Conservation (phyloP, 1,284 basidiomycete species). For the Moesziomyces antarcticus region DNA sequence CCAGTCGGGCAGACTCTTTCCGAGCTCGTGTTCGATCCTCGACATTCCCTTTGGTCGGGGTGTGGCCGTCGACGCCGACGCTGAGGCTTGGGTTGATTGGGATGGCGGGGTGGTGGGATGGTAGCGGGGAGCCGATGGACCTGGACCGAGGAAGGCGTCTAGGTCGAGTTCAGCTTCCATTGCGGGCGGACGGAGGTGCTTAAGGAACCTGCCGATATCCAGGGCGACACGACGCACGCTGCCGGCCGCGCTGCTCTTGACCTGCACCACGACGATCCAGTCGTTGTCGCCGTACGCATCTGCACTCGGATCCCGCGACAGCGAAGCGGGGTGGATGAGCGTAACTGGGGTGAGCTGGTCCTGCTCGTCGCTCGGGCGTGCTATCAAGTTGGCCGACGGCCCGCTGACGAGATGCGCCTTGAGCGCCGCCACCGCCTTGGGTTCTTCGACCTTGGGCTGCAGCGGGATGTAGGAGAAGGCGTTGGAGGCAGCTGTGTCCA, state of each 20-base stretch:
- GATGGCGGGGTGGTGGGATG: neutral
- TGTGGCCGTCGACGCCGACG: conserved; percentile 1
- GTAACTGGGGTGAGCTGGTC: conserved; percentile 50
- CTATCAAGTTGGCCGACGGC: conserved; percentile 49
- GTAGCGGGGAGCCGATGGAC: conserved; percentile 29
- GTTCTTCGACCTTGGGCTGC: conserved; percentile 30
- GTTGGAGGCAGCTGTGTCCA: conserved; percentile 2
- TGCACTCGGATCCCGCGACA: conserved; percentile 41
- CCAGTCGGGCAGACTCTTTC: conserved; percentile 55
- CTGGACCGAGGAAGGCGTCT: conserved; percentile 56
- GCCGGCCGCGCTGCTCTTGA: conserved; percentile 52
- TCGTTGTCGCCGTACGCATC: conserved; percentile 45
- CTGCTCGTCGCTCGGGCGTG: conserved; percentile 37
- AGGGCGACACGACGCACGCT: conserved; percentile 53
- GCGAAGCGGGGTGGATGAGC: conserved; percentile 52
- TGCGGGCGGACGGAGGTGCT: conserved; percentile 29
- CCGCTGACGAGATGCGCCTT: conserved; percentile 45
- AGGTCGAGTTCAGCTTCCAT: conserved; percentile 33
- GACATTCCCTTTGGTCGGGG: conserved; percentile 57
- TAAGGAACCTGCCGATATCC: conserved; percentile 53
- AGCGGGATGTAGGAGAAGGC: conserved; percentile 39
- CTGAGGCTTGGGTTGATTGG: conserved; percentile 4
- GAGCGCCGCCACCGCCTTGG: conserved; percentile 40
- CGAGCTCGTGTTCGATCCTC: conserved; percentile 56
- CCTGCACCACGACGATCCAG: conserved; percentile 64